These are phyloP conservation scores for Abrus precatorius DNA, from an alignment of 306 rosid species.

Conservation along the genomic window DNA sequence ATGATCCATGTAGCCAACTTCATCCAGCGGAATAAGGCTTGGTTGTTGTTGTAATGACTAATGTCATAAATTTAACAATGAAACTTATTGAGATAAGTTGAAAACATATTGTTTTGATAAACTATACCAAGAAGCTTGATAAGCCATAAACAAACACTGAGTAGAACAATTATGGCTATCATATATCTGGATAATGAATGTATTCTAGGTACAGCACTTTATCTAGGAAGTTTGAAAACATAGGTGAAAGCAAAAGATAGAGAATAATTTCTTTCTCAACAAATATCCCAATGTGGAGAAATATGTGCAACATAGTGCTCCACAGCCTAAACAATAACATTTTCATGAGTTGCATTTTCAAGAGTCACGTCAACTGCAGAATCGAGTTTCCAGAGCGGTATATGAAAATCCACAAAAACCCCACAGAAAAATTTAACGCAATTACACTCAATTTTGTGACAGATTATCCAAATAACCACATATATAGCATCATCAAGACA, in stretches of 20 bases:
- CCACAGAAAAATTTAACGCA: neutral
- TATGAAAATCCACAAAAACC: neutral
- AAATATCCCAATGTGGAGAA: conserved; percentile 5
- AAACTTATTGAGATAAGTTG: too few species aligned
- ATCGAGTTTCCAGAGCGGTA: conserved; percentile 7
- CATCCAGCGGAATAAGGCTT: too few species aligned
- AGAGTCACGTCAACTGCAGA: conserved; percentile 7
- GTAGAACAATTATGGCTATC: neutral
- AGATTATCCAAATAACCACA: conserved; percentile 32
- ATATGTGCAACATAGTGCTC: neutral
- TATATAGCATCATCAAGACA: conserved; percentile 11
- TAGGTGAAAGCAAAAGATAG: neutral
- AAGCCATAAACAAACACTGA: neutral
- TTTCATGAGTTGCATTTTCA: conserved; percentile 20
- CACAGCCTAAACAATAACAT: neutral
- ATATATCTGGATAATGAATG: conserved; percentile 3
- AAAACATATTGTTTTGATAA: too few species aligned
- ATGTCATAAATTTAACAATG: too few species aligned
- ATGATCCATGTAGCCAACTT: too few species aligned
- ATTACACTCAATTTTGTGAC: neutral
- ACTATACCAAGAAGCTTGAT: too few species aligned
- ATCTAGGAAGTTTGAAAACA: conserved; percentile 9
- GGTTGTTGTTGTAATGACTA: too few species aligned
- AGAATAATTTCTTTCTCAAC: neutral
- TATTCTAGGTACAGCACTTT: neutral